These are phyloP conservation scores for Pleurotus tuber-regium DNA, from an alignment of 768 basidiomycete genomes.

Conservation along the genomic window DNA sequence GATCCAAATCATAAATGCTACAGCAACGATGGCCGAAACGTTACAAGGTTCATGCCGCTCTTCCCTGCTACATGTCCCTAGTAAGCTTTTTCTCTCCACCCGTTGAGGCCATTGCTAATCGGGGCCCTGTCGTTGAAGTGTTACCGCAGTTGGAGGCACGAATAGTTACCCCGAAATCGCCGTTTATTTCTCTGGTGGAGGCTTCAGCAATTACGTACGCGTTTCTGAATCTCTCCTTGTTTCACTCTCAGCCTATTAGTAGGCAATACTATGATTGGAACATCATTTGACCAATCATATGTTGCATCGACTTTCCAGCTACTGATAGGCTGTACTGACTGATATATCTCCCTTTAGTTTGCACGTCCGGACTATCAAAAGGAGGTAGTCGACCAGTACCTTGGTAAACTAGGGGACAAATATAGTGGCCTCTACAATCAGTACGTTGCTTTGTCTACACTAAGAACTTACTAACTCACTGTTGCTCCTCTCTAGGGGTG, in stretches of 20 bases:
- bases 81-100: conserved; percentile 28
- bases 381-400: conserved; percentile 23
- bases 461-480: not conserved
- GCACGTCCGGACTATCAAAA: conserved; percentile 32
- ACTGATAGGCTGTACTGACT: too few species aligned
- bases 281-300: too few species aligned
- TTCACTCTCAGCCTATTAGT: too few species aligned
- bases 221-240: conserved; percentile 17
- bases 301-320: too few species aligned
- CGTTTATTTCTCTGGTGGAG: conserved; percentile 65
- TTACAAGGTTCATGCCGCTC: conserved; percentile 47
- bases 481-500: conserved; percentile 10
- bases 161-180: conserved; percentile 56
- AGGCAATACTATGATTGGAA: too few species aligned
- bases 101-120: not conserved
- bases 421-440: conserved; percentile 25
- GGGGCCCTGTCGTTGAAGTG: conserved; percentile 34
- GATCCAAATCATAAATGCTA: conserved; percentile 55
- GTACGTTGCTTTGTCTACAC: conserved; percentile 1
- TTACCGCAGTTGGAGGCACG: conserved; percentile 74
- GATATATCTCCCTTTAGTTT: conserved; percentile 13
- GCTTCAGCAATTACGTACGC: conserved; percentile 68
- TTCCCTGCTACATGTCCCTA: conserved; percentile 67
- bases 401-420: conserved; percentile 22
- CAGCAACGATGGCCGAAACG: conserved; percentile 57